phyloP scores from a whole-genome alignment of 1,139 yeast species.

The Suhomyces atakaporum region DNA sequence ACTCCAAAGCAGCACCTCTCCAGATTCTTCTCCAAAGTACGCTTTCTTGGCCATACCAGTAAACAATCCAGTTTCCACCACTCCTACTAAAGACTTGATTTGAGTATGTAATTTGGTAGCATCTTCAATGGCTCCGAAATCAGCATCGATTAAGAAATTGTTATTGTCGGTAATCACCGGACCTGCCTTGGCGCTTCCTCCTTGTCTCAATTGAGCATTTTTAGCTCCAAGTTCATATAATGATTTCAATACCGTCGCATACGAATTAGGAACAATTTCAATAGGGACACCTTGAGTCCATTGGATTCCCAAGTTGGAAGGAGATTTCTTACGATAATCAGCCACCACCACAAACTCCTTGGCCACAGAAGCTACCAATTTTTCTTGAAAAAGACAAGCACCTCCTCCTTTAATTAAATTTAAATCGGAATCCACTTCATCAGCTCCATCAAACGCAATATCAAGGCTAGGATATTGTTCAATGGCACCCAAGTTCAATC shows the following conservation, averaged over 20 bases:
- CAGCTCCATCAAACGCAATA: slow-evolving; percentile 98
- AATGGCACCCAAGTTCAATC: slow-evolving; percentile 73
- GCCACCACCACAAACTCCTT: slow-evolving; percentile 84
- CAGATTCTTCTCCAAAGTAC: slow-evolving; percentile 84
- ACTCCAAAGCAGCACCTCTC: slow-evolving; percentile 48
- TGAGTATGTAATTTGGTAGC: slow-evolving; percentile 59
- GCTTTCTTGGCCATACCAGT: slow-evolving; percentile 70
- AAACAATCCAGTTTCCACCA: slow-evolving; percentile 95
- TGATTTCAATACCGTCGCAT: slow-evolving; percentile 70
- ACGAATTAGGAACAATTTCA: slow-evolving; percentile 90
- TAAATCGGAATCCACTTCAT: slow-evolving; percentile 81
- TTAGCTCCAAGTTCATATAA: slow-evolving; percentile 67
- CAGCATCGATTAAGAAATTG: slow-evolving; percentile 90
- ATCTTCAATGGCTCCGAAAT: slow-evolving; percentile 76
- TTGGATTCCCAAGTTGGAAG: slow-evolving; percentile 61
- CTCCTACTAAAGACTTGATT: slow-evolving; percentile 83
- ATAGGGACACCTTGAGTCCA: slow-evolving; percentile 96
- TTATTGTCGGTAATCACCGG: slow-evolving; percentile 98
- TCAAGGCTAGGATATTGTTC: slow-evolving; percentile 82
- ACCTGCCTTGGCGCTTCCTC: slow-evolving; percentile 93
- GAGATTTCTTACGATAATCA: slow-evolving; percentile 82
- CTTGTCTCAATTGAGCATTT: slow-evolving; percentile 71
- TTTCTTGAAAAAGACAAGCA: slow-evolving; percentile 96
- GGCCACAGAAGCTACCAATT: slow-evolving; percentile 84
- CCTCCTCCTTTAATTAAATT: slow-evolving; percentile 98